phyloP scores from a whole-genome alignment of 805 yeast species.

The Suhomyces kilbournensis region DNA sequence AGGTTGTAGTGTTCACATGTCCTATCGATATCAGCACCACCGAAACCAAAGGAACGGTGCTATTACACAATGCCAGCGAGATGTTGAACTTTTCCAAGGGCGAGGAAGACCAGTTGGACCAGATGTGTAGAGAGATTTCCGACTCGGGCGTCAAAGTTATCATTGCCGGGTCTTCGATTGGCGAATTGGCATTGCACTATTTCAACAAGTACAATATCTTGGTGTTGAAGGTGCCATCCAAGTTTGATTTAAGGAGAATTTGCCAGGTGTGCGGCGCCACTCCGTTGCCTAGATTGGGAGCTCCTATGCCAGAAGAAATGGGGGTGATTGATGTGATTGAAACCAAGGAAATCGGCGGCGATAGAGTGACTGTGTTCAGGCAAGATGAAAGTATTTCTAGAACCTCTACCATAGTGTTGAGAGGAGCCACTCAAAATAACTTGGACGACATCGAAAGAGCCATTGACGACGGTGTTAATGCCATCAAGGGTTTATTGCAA shows the following conservation, averaged over 20 bases:
- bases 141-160: slow-evolving; percentile 86
- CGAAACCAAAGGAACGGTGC: slow-evolving; percentile 97
- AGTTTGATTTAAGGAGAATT: slow-evolving; percentile 89
- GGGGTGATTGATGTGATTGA: slow-evolving; percentile 86
- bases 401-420: slow-evolving; percentile 87
- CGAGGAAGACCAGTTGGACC: slow-evolving; percentile 91
- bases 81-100: slow-evolving; percentile 96
- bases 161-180: slow-evolving; percentile 91
- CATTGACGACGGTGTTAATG: slow-evolving; percentile 93
- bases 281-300: slow-evolving; percentile 89
- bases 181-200: slow-evolving; percentile 91
- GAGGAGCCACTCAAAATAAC: slow-evolving; percentile 95
- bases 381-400: slow-evolving; percentile 67
- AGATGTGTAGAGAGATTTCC: slow-evolving; percentile 73
- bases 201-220: slow-evolving; percentile 81
- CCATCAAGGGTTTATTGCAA: slow-evolving; percentile 83
- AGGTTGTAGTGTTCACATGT: slow-evolving; percentile 89
- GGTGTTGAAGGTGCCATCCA: slow-evolving; percentile 86
- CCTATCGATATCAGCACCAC: slow-evolving; percentile 94
- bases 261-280: slow-evolving; percentile 97
- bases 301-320: slow-evolving; percentile 92
- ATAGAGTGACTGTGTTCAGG: slow-evolving; percentile 89
- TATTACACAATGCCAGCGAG: slow-evolving; percentile 93
- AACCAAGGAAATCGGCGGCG: slow-evolving; percentile 95
- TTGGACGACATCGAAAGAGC: slow-evolving; percentile 96